Evolutionary conservation across 192 early-diverging fungal species (phyloP).

Genomic region (Umbelopsis isabellina): DNA sequence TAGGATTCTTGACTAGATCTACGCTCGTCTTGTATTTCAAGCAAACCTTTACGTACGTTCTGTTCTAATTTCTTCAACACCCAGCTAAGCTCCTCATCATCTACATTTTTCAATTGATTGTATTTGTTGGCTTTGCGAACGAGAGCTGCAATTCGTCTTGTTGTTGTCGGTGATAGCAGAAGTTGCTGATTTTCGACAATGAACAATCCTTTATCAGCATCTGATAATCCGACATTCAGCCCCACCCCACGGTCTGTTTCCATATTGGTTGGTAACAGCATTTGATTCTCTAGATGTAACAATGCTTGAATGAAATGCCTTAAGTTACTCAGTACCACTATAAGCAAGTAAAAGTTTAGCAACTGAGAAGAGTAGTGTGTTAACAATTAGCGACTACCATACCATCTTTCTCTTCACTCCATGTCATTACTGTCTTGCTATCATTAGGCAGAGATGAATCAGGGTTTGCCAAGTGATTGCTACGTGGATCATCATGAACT

Average conservation of each 20-base stretch:
- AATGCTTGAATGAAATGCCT: too few species aligned
- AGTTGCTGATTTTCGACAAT: not conserved
- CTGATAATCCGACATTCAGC: not conserved
- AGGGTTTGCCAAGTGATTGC: too few species aligned
- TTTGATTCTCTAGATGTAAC: too few species aligned
- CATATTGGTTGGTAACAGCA: not conserved
- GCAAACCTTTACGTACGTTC: not conserved
- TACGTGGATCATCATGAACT: too few species aligned
- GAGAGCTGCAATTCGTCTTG: not conserved
- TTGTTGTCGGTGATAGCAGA: not conserved
- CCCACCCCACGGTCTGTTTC: not conserved
- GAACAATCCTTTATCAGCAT: not conserved
- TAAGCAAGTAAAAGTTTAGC: too few species aligned
- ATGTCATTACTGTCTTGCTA: too few species aligned
- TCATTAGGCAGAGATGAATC: too few species aligned
- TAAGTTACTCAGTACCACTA: too few species aligned
- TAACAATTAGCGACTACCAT: too few species aligned
- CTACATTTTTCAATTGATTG: not conserved
- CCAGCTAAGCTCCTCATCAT: conserved; percentile 1
- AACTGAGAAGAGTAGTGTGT: too few species aligned
- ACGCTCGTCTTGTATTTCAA: not conserved
- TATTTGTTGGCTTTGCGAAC: conserved; percentile 11
- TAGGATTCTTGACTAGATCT: not conserved
- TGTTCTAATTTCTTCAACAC: not conserved
- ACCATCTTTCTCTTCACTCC: too few species aligned